A percentile compares a stretch with the other conserved stretches of the same genome.
Conservation (phyloP, 495 filamentous ascomycete genomes). For the Penicillium alfredii region DNA sequence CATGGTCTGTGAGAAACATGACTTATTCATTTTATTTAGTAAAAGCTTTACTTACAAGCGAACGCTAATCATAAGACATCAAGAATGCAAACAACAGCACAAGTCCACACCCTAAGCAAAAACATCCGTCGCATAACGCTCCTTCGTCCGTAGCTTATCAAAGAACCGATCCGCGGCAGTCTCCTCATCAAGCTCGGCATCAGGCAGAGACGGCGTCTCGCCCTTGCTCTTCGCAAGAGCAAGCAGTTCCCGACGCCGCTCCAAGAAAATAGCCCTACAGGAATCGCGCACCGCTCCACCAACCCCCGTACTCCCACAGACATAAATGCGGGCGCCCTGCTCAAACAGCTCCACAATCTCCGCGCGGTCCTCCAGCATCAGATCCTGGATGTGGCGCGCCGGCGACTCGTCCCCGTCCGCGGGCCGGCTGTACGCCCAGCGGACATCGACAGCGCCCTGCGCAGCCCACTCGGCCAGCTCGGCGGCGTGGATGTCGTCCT, state of each 20-base stretch:
- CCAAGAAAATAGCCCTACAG: constrained; percentile 44
- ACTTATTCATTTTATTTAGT: too few species aligned
- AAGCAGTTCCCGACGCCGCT: constrained; percentile 39
- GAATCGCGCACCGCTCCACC: constrained; percentile 53
- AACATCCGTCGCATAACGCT: constrained; percentile 62
- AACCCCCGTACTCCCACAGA: constrained; percentile 60
- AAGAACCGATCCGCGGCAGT: constrained; percentile 48
- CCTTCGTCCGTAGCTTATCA: constrained; percentile 47
- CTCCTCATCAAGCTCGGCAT: constrained; percentile 37
- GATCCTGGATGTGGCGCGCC: constrained; percentile 56
- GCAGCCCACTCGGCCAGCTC: constrained; percentile 55
- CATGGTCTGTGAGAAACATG: too few species aligned
- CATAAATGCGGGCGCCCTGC: constrained; percentile 55
- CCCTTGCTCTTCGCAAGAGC: constrained; percentile 22
- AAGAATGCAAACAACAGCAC: neutral
- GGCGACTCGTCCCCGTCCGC: constrained; percentile 20
- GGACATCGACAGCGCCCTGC: constrained; percentile 52
- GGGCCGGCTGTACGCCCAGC: constrained; percentile 48
- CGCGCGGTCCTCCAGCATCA: constrained; percentile 46
- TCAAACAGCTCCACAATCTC: constrained; percentile 51
- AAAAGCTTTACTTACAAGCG: too few species aligned
- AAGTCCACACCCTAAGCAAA: constrained; percentile 39
- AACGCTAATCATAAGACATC: neutral
- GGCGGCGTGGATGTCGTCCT: constrained; percentile 54
- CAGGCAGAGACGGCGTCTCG: constrained; percentile 32